These are phyloP conservation scores for Cladosporium sp. DNA, from an alignment of 2,329 filamentous ascomycete genomes.

Conservation along the genomic window DNA sequence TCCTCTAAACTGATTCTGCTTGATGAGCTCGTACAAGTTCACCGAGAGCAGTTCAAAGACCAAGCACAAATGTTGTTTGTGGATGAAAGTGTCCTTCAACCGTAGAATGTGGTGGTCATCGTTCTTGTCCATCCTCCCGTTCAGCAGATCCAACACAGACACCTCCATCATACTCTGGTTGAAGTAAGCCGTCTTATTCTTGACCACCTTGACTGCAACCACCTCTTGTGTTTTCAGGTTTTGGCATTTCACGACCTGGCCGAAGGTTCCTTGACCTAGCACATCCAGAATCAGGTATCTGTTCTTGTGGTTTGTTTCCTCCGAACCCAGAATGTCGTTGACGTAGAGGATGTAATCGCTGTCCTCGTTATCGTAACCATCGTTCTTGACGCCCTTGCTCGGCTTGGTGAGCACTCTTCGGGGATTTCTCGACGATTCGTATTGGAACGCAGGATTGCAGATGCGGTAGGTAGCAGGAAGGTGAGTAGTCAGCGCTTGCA, in stretches of 20 bases:
- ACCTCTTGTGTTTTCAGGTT: conserved; percentile 98
- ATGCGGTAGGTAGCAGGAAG: conserved; percentile 95
- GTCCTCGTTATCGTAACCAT: conserved; percentile 98
- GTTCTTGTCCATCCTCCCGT: conserved; percentile 98
- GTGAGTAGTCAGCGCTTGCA: conserved; percentile 92
- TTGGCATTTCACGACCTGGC: conserved; percentile 98
- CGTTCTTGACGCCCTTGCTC: conserved; percentile 97
- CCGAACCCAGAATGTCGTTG: conserved; percentile 95
- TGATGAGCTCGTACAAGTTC: conserved; percentile 97
- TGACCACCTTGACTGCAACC: conserved; percentile 98
- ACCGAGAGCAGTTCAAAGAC: conserved; percentile 96
- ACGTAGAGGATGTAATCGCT: conserved; percentile 99
- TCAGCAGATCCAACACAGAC: conserved; percentile 92
- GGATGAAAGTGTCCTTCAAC: conserved; percentile 97
- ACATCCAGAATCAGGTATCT: conserved; percentile 97
- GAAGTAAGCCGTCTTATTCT: conserved; percentile 98
- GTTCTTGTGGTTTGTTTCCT: conserved; percentile 99
- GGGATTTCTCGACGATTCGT: conserved; percentile 95
- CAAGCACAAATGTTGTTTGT: conserved; percentile 92
- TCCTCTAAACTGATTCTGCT: conserved; percentile 98
- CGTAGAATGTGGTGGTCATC: conserved; percentile 95
- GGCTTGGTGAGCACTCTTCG: conserved; percentile 95
- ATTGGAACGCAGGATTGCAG: conserved; percentile 97
- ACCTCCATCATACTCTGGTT: conserved; percentile 99
- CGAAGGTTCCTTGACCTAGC: conserved; percentile 94